These are phyloP conservation scores for Boletus pseudo-olivaceus DNA, from an alignment of 768 basidiomycete species.

Conservation along the genomic window DNA sequence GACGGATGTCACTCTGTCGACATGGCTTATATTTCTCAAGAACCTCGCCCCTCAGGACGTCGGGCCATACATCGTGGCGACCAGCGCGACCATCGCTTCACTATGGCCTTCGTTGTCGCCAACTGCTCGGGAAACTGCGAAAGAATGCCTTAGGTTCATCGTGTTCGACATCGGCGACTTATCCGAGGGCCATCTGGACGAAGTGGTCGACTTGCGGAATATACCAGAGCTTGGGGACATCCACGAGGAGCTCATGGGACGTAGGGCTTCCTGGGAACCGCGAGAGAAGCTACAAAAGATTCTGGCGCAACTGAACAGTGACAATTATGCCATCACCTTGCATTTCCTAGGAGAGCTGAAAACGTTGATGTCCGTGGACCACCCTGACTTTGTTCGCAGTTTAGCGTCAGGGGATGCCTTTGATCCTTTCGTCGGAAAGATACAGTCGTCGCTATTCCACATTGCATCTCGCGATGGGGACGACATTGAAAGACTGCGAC, in stretches of 20 bases:
- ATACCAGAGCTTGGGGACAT: conserved; percentile 62
- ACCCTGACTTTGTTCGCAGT: conserved; percentile 50
- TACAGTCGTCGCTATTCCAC: conserved; percentile 62
- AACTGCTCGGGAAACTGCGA: conserved; percentile 50
- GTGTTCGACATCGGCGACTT: conserved; percentile 58
- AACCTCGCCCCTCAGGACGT: conserved; percentile 67
- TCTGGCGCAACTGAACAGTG: conserved; percentile 68
- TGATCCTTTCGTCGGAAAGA: conserved; percentile 65
- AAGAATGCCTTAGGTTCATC: conserved; percentile 62
- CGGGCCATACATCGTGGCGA: conserved; percentile 81
- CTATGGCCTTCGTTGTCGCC: conserved; percentile 67
- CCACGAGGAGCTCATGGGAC: conserved; percentile 38
- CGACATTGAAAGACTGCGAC: conserved; percentile 59
- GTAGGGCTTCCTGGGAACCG: conserved; percentile 51
- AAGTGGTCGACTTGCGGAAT: conserved; percentile 73
- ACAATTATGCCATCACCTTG: conserved; percentile 74
- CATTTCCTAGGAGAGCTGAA: conserved; percentile 78
- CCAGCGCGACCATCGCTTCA: conserved; percentile 78
- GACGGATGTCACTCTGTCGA: conserved; percentile 71
- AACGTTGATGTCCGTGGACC: conserved; percentile 50
- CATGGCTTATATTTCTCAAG: conserved; percentile 76
- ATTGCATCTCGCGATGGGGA: conserved; percentile 80
- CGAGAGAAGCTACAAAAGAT: conserved; percentile 58
- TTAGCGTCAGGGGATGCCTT: conserved; percentile 85
- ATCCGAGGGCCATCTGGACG: conserved; percentile 58